These are phyloP conservation scores for Podospora tetraspora DNA, from an alignment of 495 filamentous ascomycete genomes.

Conservation along the genomic window DNA sequence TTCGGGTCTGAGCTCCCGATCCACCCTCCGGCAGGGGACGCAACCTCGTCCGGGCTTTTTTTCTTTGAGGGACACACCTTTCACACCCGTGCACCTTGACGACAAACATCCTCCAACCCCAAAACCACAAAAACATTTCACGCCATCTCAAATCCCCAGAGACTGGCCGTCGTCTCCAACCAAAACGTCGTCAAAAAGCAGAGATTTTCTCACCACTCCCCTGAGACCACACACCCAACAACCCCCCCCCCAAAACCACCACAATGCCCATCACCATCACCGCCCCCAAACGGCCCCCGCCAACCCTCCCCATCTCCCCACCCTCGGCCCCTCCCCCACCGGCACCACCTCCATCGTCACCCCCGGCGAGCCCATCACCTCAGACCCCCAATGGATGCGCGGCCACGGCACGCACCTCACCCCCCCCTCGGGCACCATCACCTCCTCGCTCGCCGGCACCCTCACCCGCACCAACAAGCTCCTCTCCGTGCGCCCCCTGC, in stretches of 20 bases:
- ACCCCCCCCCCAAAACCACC: conserved; percentile 3
- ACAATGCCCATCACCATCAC: conserved; percentile 78
- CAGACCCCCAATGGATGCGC: conserved; percentile 96
- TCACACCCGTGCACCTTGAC: neutral
- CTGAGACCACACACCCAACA: neutral
- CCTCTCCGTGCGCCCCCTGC: conserved; percentile 79
- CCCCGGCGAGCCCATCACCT: conserved; percentile 82
- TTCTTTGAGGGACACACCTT: neutral
- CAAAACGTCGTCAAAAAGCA: neutral
- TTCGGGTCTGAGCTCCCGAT: neutral
- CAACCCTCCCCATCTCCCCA: neutral
- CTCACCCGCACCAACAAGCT: conserved; percentile 92
- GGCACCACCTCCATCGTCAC: conserved; percentile 57
- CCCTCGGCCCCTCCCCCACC: neutral
- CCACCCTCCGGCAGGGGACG: neutral
- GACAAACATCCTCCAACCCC: neutral
- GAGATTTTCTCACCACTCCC: neutral
- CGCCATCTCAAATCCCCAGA: neutral
- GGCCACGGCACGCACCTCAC: conserved; percentile 75
- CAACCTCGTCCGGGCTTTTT: neutral
- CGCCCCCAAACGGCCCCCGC: conserved; percentile 46
- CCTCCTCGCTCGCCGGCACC: conserved; percentile 81
- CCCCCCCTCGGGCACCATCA: conserved; percentile 58
- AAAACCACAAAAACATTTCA: neutral
- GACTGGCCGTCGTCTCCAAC: neutral